These are phyloP conservation scores for Fagus sylvatica DNA, from an alignment of 306 rosid species.

Conservation along the genomic window DNA sequence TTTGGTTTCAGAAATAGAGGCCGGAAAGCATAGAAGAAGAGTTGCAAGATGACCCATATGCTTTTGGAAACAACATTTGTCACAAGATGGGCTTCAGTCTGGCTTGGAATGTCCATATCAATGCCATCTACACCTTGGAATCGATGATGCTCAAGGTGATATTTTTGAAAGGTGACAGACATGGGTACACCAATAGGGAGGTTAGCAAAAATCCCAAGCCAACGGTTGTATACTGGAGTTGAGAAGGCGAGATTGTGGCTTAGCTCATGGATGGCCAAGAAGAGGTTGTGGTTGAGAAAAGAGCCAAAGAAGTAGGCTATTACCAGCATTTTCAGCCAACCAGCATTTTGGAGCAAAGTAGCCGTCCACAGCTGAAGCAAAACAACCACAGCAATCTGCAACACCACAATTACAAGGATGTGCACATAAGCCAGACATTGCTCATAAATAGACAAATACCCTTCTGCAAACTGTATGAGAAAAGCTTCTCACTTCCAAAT, in stretches of 20 bases:
- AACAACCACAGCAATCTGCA: slow-evolving; percentile 75
- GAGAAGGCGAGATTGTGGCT: slow-evolving; percentile 97
- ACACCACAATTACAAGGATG: slow-evolving; percentile 25
- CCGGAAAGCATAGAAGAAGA: slow-evolving; percentile 83
- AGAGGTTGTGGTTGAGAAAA: slow-evolving; percentile 92
- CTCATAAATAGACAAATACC: not conserved
- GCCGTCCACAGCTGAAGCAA: slow-evolving; percentile 87
- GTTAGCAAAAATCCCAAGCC: slow-evolving; percentile 91
- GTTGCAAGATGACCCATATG: slow-evolving; percentile 80
- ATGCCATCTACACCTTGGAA: slow-evolving; percentile 93
- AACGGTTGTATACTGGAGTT: slow-evolving; percentile 68
- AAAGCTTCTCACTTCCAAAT: not conserved
- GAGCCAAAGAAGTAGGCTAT: slow-evolving; percentile 89
- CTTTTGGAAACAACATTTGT: slow-evolving; percentile 54
- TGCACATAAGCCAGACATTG: not conserved
- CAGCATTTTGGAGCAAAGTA: slow-evolving; percentile 52
- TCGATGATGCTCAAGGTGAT: slow-evolving; percentile 92
- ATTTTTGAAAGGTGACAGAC: slow-evolving; percentile 94
- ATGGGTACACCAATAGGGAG: slow-evolving; percentile 93
- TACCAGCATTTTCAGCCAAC: slow-evolving; percentile 77
- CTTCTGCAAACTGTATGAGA: not conserved
- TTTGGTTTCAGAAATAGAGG: slow-evolving; percentile 86
- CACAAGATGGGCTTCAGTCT: slow-evolving; percentile 67
- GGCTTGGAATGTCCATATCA: slow-evolving; percentile 90
- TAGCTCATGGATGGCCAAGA: slow-evolving; percentile 93